Conservation (phyloP, 2,329 filamentous ascomycete genomes). For the Emergomyces pasteurianus region DNA sequence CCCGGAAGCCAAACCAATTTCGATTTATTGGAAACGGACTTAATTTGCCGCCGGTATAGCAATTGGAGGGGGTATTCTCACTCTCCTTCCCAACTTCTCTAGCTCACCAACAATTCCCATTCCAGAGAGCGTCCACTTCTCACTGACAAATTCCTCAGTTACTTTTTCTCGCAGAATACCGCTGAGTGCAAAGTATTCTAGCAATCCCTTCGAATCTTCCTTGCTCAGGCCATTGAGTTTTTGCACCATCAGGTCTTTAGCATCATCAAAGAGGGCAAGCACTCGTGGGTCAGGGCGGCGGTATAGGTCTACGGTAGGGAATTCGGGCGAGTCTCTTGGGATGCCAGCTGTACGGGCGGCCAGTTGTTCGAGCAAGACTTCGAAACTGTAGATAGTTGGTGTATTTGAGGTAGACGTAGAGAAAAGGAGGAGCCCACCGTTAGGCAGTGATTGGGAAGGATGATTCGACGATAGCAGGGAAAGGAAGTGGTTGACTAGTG, state of each 20-base stretch:
- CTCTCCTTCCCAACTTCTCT: slow-evolving; percentile 51
- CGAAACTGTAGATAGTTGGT: slow-evolving; percentile 52
- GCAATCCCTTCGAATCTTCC: slow-evolving; percentile 61
- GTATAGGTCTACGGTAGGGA: slow-evolving; percentile 41
- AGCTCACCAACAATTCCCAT: slow-evolving; percentile 77
- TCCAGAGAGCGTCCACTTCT: slow-evolving; percentile 75
- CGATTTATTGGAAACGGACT: background rate
- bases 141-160: slow-evolving; percentile 57
- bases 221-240: slow-evolving; percentile 58
- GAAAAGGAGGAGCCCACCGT: slow-evolving; percentile 69
- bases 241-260: slow-evolving; percentile 35
- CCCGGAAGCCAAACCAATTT: background rate
- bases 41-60: background rate
- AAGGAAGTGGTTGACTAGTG: slow-evolving; percentile 62
- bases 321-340: slow-evolving; percentile 26
- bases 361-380: slow-evolving; percentile 49
- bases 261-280: slow-evolving; percentile 29
- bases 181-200: slow-evolving; percentile 90
- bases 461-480: slow-evolving; percentile 45
- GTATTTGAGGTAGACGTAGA: slow-evolving; percentile 62
- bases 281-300: slow-evolving; percentile 41
- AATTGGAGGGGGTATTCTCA: slow-evolving; percentile 18
- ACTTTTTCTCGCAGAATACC: slow-evolving; percentile 63
- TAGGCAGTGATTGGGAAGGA: slow-evolving; percentile 37
- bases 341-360: slow-evolving; percentile 32